Evolutionary conservation across 164 flowering plant genomes (phyloP).

Genomic region (Cinnamomum chago): DNA sequence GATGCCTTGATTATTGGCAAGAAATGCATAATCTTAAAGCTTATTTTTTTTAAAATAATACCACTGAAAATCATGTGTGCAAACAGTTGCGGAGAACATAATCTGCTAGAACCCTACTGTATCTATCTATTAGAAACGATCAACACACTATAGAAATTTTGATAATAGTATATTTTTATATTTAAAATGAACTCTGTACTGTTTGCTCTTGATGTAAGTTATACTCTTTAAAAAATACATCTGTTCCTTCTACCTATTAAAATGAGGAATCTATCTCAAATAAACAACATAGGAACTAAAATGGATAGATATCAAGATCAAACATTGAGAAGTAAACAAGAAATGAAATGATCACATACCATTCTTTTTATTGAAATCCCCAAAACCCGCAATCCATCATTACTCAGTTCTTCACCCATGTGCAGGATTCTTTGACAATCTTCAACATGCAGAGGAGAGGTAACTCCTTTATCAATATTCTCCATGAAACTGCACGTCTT

Average conservation of each 20-base stretch:
- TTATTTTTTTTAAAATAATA: too few relatives aligned
- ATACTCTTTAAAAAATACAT: too few relatives aligned
- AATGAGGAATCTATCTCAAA: neutral
- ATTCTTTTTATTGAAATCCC: slow-evolving; percentile 48
- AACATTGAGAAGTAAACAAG: neutral
- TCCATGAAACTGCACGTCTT: slow-evolving; percentile 47
- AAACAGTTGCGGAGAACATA: neutral
- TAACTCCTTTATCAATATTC: slow-evolving; percentile 32
- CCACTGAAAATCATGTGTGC: neutral
- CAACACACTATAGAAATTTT: neutral
- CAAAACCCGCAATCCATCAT: slow-evolving; percentile 57
- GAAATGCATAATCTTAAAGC: neutral
- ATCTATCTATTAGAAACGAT: too few relatives aligned
- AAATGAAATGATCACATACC: neutral
- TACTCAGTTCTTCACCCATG: slow-evolving; percentile 45
- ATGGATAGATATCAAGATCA: neutral
- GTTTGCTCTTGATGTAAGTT: too few relatives aligned
- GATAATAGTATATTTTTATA: too few relatives aligned
- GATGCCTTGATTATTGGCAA: too few relatives aligned
- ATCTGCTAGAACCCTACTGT: neutral
- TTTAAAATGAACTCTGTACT: too few relatives aligned
- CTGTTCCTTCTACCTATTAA: neutral
- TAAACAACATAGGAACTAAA: neutral
- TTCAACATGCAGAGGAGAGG: slow-evolving; percentile 28
- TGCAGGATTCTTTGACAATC: slow-evolving; percentile 42